Conservation (phyloP, 371 early-diverging fungal genomes). For the Mucor irregularis region DNA sequence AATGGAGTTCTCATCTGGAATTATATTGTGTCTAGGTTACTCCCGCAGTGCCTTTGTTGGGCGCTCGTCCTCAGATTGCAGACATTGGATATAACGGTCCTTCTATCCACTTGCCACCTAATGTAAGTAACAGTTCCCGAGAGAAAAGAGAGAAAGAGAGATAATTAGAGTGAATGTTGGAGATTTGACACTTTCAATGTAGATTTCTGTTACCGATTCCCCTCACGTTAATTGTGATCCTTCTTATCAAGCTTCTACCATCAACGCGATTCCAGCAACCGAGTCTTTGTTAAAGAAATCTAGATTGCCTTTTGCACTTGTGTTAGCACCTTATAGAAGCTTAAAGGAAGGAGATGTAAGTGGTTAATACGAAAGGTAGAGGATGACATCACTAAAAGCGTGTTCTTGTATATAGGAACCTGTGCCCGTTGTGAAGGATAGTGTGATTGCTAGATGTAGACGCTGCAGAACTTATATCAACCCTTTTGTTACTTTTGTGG, state of each 20-base stretch:
- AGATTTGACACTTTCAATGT: background rate
- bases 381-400: background rate
- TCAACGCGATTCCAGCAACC: conserved; percentile 87
- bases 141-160: background rate
- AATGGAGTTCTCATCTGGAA: too few relatives aligned
- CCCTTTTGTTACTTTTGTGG: conserved; percentile 91
- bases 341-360: conserved; percentile 56
- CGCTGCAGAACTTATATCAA: conserved; percentile 96
- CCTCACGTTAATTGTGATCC: conserved; percentile 70
- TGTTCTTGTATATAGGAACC: conserved; percentile 47
- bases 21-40: too few relatives aligned
- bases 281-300: conserved; percentile 81
- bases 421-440: conserved; percentile 84
- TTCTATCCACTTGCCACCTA: conserved; percentile 58
- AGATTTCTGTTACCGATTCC: conserved; percentile 74
- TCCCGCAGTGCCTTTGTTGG: conserved; percentile 50
- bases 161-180: background rate
- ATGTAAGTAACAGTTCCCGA: too few relatives aligned
- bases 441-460: conserved; percentile 90
- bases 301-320: conserved; percentile 84
- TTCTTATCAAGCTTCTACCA: conserved; percentile 83
- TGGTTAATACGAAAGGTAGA: background rate
- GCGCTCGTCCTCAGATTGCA: conserved; percentile 58
- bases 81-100: conserved; percentile 59
- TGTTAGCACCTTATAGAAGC: conserved; percentile 84